These are phyloP conservation scores for Boletus vermiculosoides DNA, from an alignment of 768 basidiomycete species.

Conservation along the genomic window DNA sequence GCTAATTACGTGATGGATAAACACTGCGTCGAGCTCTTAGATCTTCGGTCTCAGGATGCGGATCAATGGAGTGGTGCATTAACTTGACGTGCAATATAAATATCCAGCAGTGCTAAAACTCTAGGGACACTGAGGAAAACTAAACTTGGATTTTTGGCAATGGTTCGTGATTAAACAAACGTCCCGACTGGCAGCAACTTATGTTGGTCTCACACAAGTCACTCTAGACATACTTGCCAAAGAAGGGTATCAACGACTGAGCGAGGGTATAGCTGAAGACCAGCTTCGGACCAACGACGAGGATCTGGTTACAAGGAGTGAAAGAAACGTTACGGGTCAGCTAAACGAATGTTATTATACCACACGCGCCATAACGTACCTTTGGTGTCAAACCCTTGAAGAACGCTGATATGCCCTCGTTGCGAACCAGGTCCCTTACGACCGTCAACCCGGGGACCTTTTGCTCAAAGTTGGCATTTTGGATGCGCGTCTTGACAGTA, in stretches of 20 bases:
- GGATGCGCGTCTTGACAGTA: conserved; percentile 95
- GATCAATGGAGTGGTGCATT: conserved; percentile 5
- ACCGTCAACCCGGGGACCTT: conserved; percentile 80
- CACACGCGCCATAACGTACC: conserved; percentile 42
- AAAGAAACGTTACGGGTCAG: conserved; percentile 6
- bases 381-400: conserved; percentile 99
- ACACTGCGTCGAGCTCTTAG: background rate
- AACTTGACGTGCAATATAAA: conserved; percentile 6
- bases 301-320: conserved; percentile 51
- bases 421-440: conserved; percentile 78
- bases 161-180: conserved; percentile 1
- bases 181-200: background rate
- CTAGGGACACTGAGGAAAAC: background rate
- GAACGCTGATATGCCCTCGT: conserved; percentile 81
- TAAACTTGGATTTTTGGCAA: background rate
- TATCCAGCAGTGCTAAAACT: conserved; percentile 11
- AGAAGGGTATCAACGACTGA: conserved; percentile 91
- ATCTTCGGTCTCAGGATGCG: background rate
- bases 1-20: background rate
- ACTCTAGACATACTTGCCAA: conserved; percentile 75
- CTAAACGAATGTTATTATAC: background rate
- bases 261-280: conserved; percentile 98
- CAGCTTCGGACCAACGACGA: conserved; percentile 96
- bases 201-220: background rate
- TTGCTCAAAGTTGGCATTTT: conserved; percentile 95